Percentiles rank a stretch among this genome's conserved stretches.
Conservation (phyloP, 2,329 filamentous ascomycete species). For the Didymella segeticola region DNA sequence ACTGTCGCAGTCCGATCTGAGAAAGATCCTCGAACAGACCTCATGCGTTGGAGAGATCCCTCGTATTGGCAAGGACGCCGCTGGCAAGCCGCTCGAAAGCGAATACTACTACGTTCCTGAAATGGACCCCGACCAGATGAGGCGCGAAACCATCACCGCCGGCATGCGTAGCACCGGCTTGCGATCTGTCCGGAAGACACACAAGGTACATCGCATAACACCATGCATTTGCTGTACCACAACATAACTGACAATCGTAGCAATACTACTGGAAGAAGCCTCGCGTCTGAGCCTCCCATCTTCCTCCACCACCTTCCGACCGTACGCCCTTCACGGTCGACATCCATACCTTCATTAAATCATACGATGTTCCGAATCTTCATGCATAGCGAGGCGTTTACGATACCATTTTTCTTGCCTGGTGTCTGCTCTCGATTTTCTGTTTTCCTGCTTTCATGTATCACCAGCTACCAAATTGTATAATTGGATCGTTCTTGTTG, state of each 20-base stretch:
- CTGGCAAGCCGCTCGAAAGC: constrained; percentile 90
- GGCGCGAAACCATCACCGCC: constrained; percentile 82
- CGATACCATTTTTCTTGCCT: constrained; percentile 38
- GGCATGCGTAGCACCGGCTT: constrained; percentile 88
- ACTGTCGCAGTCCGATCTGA: constrained; percentile 61
- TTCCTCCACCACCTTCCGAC: not conserved
- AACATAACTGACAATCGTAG: constrained; percentile 48
- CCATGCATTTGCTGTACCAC: not conserved
- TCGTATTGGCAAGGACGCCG: constrained; percentile 93
- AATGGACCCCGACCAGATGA: constrained; percentile 77
- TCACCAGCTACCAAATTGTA: constrained; percentile 28
- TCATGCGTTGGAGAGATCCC: constrained; percentile 86
- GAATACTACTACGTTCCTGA: constrained; percentile 98
- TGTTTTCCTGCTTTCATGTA: constrained; percentile 19
- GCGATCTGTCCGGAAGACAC: constrained; percentile 88
- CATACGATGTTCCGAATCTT: constrained; percentile 20
- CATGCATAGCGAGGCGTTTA: constrained; percentile 50
- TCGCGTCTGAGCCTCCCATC: constrained; percentile 36
- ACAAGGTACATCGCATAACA: constrained; percentile 74
- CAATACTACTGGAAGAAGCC: constrained; percentile 77
- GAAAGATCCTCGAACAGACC: constrained; percentile 74
- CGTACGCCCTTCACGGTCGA: not conserved
- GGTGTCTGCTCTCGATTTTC: constrained; percentile 20
- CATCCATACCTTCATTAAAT: constrained; percentile 1
- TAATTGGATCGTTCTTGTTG: constrained; percentile 13